Evolutionary conservation across 495 filamentous ascomycete genomes (phyloP), one percentile per base, ranked within the genome.

Genomic region (Collariella sp.): DNA sequence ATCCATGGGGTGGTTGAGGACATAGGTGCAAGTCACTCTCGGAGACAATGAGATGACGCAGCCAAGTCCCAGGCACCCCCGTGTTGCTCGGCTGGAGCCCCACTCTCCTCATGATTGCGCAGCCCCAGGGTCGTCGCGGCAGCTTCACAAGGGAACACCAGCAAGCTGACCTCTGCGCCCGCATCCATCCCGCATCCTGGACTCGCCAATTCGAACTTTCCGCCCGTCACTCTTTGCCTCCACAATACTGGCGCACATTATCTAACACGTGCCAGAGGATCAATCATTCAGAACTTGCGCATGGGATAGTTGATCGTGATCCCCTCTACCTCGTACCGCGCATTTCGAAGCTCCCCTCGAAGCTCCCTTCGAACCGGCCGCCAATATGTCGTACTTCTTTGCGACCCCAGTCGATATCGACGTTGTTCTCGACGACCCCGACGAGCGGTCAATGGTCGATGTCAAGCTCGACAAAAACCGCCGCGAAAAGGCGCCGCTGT

Each of bases 361-460:
- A 19, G 38, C 18, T 36, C 26, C 19, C 31, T 10, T n/a, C 12
- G 7, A 12, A 16, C 12, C 42, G 31, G 34, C 33, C 19, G 20
- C 66, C 70, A 77, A 61, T 50, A 96, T 97, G 93, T 93, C 91
- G 38, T 93, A 91, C 79, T 96, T 96, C 76, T 99, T 99, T 77
- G 87, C 88, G 59, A 95, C 93, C 49, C 94, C 94, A 18, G 83
- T 97, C 67, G 93, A 99, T 72, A 99, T 99, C 76, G 93, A 99
- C 71, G 86, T 99, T 62, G 88, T 96, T 54, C 88, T 99, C 54
- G 89, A 96, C 54, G 90, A 96, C 69, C 80, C 81, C 69, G 94
- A 96, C 76, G 88, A 97, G 55, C 83, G 91, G 70, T 81, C 86
- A 55, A 94, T 90, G 71, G 88, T 99, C 52, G 93, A 99, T 68